Conservation (phyloP, 352 stramenopile genomes). For the Plasmopara viticola region DNA sequence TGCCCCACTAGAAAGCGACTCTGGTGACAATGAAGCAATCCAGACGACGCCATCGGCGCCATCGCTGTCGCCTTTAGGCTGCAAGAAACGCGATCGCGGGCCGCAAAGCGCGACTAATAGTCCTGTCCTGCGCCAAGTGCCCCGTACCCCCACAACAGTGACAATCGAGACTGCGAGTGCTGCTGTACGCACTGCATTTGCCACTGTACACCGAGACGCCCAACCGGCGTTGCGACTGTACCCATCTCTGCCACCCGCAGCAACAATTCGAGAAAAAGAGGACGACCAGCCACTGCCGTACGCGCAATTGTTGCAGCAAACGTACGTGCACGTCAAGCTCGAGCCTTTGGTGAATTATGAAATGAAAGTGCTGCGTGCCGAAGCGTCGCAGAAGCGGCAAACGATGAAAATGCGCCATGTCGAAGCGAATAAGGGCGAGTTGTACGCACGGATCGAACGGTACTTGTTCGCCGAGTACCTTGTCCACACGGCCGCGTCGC, state of each 20-base stretch:
- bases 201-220: constrained; percentile 34
- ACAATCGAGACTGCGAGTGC: constrained; percentile 25
- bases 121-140: constrained; percentile 14
- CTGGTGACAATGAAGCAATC: constrained; percentile 5
- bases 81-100: constrained; percentile 27
- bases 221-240: constrained; percentile 33
- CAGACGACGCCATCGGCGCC: constrained; percentile 26
- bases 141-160: neutral
- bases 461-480: constrained; percentile 80
- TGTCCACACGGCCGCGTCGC: constrained; percentile 55
- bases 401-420: constrained; percentile 83
- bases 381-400: constrained; percentile 72
- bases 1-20: constrained; percentile 26
- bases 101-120: constrained; percentile 6
- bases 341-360: constrained; percentile 81
- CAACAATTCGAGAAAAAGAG: neutral
- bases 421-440: constrained; percentile 72
- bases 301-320: constrained; percentile 34
- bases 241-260: constrained; percentile 25
- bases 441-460: constrained; percentile 62
- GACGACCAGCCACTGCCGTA: constrained; percentile 15
- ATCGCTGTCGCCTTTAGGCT: constrained; percentile 37
- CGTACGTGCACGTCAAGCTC: constrained; percentile 63
- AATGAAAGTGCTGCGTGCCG: constrained; percentile 71
- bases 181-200: constrained; percentile 41